These are phyloP conservation scores for Sclerotinia spermophila DNA, from an alignment of 2,329 filamentous ascomycete genomes.

Conservation along the genomic window DNA sequence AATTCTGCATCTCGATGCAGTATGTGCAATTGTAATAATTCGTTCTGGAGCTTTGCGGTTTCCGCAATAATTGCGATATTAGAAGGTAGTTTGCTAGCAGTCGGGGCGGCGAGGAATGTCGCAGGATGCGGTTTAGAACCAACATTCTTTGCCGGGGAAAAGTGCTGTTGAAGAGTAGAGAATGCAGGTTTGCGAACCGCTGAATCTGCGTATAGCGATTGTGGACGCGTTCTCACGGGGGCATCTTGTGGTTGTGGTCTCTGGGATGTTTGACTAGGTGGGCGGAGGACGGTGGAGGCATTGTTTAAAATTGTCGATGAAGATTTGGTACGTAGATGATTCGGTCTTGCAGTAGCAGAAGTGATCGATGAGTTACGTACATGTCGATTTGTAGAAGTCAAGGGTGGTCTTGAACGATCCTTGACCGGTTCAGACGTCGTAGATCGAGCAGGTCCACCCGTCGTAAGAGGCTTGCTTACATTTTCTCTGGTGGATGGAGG, in stretches of 20 bases:
- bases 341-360: conserved; percentile 18
- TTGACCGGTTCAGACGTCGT: conserved; percentile 19
- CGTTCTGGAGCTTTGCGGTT: conserved; percentile 57
- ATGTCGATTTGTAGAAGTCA: conserved; percentile 28
- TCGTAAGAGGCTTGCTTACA: conserved; percentile 24
- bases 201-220: conserved; percentile 23
- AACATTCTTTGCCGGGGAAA: conserved; percentile 58
- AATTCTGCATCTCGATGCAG: conserved; percentile 53
- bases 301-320: conserved; percentile 28
- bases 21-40: conserved; percentile 62
- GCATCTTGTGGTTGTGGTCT: conserved; percentile 12
- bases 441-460: conserved; percentile 27
- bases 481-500: conserved; percentile 29
- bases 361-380: conserved; percentile 29
- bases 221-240: conserved; percentile 6
- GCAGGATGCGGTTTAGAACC: conserved; percentile 60
- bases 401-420: conserved; percentile 20
- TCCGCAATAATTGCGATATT: conserved; percentile 58
- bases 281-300: conserved; percentile 26
- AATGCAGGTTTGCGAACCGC: conserved; percentile 41
- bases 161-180: conserved; percentile 63
- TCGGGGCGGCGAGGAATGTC: conserved; percentile 55
- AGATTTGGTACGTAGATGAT: conserved; percentile 33
- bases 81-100: conserved; percentile 57
- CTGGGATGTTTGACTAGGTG: conserved; percentile 19